Evolutionary conservation across 2,329 filamentous ascomycete species (phyloP), one percentile per base, ranked within the genome.

Genomic region (Sporothrix brunneoviolacea): DNA sequence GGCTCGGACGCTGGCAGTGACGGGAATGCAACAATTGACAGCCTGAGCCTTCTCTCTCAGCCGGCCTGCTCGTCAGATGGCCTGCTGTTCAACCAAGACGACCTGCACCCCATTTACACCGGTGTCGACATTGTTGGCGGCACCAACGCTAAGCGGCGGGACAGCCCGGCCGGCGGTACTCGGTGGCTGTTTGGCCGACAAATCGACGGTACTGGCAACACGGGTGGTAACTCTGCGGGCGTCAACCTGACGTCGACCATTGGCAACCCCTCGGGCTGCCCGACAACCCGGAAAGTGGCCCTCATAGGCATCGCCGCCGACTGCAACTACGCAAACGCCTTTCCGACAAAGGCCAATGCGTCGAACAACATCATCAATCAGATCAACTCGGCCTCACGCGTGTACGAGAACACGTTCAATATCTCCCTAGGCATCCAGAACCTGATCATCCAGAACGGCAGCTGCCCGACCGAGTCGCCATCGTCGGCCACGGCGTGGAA

Each of bases 321-420:
- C 66, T 98, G 93, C 72, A 87, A 82, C 8, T 97, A 97, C 64
- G 89, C 84, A 35, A 73, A 72, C 2, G 74, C 75, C 4, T 94
- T 96, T 65, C 78, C 83, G 55, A 77, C 75, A 19, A 77, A 77
- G 38, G 73, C 79, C 45, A 72, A 79, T n/a, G 78, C 84, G 21
- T 77, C 83, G 50, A 66, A 77, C 55, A 93, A 93, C 64, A 78
- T 98, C 55, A 90, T 98, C 59, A 75, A 73, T 47, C 76, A 88
- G 63, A 86, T 98, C 65, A 96, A 95, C 69, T 75, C 82, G 39
- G 93, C 93, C 1, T 96, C 91, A 2, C 80, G 83, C 55, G 70
- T 96, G 9, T 98, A 93, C 63, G 93, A 98, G 66, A 81, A 76
- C 59, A 87, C 87, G 8, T 97, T 98, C 72, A 96, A 96, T 67